Evolutionary conservation across 305 asterid species (phyloP).

Genomic region (Ilex paraguariensis): DNA sequence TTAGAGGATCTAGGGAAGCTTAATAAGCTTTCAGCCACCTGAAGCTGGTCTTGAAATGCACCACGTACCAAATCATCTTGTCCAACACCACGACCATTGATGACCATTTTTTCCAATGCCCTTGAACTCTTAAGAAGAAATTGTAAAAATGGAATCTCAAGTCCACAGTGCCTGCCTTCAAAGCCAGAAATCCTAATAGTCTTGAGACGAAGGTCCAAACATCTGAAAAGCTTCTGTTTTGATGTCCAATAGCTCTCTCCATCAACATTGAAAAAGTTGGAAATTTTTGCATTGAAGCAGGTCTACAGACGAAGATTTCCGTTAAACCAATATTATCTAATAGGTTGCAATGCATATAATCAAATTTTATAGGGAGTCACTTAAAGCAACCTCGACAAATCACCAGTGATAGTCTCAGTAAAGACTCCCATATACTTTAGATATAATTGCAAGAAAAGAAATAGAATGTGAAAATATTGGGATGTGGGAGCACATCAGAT

Average conservation of each 20-base stretch:
- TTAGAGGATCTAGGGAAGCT: constrained; percentile 4
- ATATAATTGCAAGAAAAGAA: not conserved
- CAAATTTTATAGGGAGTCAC: too few relatives aligned
- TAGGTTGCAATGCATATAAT: not conserved
- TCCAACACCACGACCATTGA: not conserved
- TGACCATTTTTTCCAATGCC: constrained; percentile 8
- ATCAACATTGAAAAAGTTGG: not conserved
- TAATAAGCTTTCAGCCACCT: constrained; percentile 3
- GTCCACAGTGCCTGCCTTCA: not conserved
- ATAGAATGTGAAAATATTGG: not conserved
- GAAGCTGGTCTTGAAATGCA: not conserved
- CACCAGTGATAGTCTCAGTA: not conserved
- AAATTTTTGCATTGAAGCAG: constrained; percentile 3
- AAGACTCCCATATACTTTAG: not conserved
- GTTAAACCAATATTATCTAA: not conserved
- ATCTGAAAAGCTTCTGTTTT: too few relatives aligned
- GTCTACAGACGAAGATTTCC: constrained; percentile 3
- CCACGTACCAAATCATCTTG: too few relatives aligned
- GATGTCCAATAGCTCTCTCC: constrained; percentile 8
- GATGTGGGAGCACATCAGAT: too few relatives aligned
- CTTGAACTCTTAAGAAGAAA: constrained; percentile 3
- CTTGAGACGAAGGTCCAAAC: constrained; percentile 4
- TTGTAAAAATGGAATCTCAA: constrained; percentile 6
- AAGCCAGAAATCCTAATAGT: constrained; percentile 5
- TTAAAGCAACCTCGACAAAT: too few relatives aligned